Conservation (phyloP, 768 basidiomycete species). For the Xanthoconium stramineum region DNA sequence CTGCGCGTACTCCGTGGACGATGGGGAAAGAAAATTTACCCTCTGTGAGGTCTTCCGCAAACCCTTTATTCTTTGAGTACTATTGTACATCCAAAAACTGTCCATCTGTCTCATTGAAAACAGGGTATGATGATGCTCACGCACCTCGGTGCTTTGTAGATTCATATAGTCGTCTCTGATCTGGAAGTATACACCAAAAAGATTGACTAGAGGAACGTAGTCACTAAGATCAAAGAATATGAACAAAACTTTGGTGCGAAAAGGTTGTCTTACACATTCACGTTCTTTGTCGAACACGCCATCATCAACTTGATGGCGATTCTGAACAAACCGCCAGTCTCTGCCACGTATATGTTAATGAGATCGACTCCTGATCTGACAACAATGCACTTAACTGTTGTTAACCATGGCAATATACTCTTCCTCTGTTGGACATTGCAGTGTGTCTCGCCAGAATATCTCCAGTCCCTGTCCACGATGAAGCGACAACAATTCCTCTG, state of each 20-base stretch:
- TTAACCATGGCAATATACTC: constrained; percentile 97
- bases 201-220: constrained; percentile 89
- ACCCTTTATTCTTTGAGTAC: constrained; percentile 66
- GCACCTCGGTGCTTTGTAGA: constrained; percentile 83
- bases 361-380: constrained; percentile 59
- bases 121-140: neutral
- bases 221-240: constrained; percentile 46
- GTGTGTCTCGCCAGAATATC: constrained; percentile 88
- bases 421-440: constrained; percentile 92
- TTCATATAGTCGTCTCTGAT: constrained; percentile 99
- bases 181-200: constrained; percentile 91
- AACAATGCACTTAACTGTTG: constrained; percentile 59
- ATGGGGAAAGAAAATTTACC: constrained; percentile 82
- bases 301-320: constrained; percentile 96
- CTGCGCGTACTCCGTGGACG: constrained; percentile 76
- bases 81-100: constrained; percentile 20
- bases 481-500: constrained; percentile 68
- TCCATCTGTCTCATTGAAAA: neutral
- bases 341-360: constrained; percentile 38
- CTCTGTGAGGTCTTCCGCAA: constrained; percentile 74
- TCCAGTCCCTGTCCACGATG: constrained; percentile 96
- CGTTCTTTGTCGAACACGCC: constrained; percentile 71
- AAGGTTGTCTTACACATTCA: constrained; percentile 45
- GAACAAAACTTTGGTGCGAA: neutral
- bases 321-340: constrained; percentile 91